phyloP scores from a whole-genome alignment of 2,329 filamentous ascomycete genomes.

The Zymoseptoria tritici region DNA sequence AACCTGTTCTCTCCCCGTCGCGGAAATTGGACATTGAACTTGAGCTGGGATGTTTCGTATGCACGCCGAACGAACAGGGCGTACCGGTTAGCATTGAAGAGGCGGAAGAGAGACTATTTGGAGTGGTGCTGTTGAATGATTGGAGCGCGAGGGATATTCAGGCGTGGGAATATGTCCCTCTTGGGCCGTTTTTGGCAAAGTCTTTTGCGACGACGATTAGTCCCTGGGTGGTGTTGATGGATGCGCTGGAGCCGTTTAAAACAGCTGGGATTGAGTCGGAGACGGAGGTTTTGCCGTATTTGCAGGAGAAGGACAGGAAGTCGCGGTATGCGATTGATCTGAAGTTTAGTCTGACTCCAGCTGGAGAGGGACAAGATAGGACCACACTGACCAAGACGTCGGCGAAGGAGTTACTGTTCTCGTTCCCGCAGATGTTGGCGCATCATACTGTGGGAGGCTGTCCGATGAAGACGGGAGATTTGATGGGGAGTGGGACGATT shows the following conservation, averaged over 20 bases:
- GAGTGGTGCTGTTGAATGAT: slow-evolving; percentile 76
- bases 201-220: slow-evolving; percentile 74
- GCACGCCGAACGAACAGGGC: slow-evolving; percentile 57
- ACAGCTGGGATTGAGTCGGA: slow-evolving; percentile 49
- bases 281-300: slow-evolving; percentile 51
- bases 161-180: slow-evolving; percentile 73
- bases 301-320: slow-evolving; percentile 54
- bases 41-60: slow-evolving; percentile 70
- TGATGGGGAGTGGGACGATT: slow-evolving; percentile 74
- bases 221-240: slow-evolving; percentile 69
- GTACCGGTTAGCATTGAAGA: slow-evolving; percentile 54
- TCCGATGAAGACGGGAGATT: slow-evolving; percentile 63
- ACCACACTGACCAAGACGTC: slow-evolving; percentile 50
- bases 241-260: slow-evolving; percentile 67
- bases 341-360: slow-evolving; percentile 52
- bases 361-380: slow-evolving; percentile 38
- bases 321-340: slow-evolving; percentile 63
- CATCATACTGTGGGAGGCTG: slow-evolving; percentile 74
- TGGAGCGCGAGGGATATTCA: slow-evolving; percentile 82
- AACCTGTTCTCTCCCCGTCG: slow-evolving; percentile 56
- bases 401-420: slow-evolving; percentile 66
- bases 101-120: slow-evolving; percentile 67
- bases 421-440: slow-evolving; percentile 74
- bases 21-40: slow-evolving; percentile 70
- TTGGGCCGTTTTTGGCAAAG: slow-evolving; percentile 73